Percentiles rank a stretch among this genome's conserved stretches.
These are phyloP conservation scores for Leccinum aurantiacum DNA, from an alignment of 768 basidiomycete species.

Conservation along the genomic window DNA sequence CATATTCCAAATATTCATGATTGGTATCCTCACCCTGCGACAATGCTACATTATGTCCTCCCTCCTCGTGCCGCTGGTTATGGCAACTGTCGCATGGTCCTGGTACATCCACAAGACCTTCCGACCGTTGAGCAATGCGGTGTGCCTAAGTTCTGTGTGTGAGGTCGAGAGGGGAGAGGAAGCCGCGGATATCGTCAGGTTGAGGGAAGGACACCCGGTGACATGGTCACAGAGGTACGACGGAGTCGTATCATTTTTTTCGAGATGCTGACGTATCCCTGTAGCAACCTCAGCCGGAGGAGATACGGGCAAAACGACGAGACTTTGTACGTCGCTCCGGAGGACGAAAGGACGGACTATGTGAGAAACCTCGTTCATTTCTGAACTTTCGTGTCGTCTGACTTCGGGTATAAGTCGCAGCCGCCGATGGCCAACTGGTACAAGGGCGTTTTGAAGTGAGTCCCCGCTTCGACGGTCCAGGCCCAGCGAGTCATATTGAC, in stretches of 20 bases:
- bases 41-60: conserved; percentile 58
- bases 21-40: conserved; percentile 81
- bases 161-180: conserved; percentile 92
- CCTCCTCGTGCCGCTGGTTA: conserved; percentile 73
- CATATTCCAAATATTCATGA: conserved; percentile 96
- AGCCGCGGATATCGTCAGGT: conserved; percentile 69
- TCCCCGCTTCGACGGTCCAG: background rate
- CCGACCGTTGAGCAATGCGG: conserved; percentile 73
- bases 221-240: conserved; percentile 82
- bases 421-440: conserved; percentile 98
- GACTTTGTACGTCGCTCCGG: conserved; percentile 91
- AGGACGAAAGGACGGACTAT: conserved; percentile 90
- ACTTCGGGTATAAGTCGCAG: conserved; percentile 67
- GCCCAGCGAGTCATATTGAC: conserved; percentile 2
- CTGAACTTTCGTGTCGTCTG: background rate
- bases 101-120: conserved; percentile 73
- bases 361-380: conserved; percentile 38
- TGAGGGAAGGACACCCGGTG: conserved; percentile 83
- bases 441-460: conserved; percentile 85
- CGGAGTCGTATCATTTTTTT: background rate
- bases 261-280: conserved; percentile 1
- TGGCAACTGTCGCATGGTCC: conserved; percentile 75
- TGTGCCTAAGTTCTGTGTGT: conserved; percentile 81
- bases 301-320: conserved; percentile 94
- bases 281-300: conserved; percentile 77